Conservation (phyloP, 345 rosid species). For the Aegle marmelos region DNA sequence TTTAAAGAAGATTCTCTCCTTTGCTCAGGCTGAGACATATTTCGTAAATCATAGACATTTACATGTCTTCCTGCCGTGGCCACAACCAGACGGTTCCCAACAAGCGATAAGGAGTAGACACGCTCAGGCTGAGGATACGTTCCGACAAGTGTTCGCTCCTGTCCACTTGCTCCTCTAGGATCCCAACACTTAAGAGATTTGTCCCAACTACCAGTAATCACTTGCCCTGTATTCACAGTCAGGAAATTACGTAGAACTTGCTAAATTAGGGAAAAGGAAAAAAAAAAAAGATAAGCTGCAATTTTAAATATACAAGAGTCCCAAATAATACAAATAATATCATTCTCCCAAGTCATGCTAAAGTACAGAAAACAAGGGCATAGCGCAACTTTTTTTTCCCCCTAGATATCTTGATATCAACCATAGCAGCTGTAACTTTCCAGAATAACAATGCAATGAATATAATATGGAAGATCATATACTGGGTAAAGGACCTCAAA, state of each 20-base stretch:
- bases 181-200: constrained; percentile 94
- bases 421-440: background rate
- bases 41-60: constrained; percentile 84
- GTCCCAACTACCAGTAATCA: constrained; percentile 96
- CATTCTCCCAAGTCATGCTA: background rate
- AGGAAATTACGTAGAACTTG: background rate
- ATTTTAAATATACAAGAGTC: background rate
- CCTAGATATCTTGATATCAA: background rate
- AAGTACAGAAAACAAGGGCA: background rate
- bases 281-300: background rate
- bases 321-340: background rate
- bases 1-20: constrained; percentile 90
- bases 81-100: constrained; percentile 86
- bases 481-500: background rate
- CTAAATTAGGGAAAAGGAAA: background rate
- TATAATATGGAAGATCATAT: background rate
- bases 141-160: constrained; percentile 78
- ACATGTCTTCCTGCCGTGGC: constrained; percentile 97
- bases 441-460: background rate
- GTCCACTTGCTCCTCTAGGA: constrained; percentile 95
- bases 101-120: constrained; percentile 88
- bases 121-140: constrained; percentile 91
- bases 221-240: constrained; percentile 61
- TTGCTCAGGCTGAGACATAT: constrained; percentile 98
- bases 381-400: too few relatives aligned